Percentiles rank a stretch among this genome's conserved stretches.
These are phyloP conservation scores for Kurtzmaniella natalensis DNA, from an alignment of 1,139 yeast species.

Conservation along the genomic window DNA sequence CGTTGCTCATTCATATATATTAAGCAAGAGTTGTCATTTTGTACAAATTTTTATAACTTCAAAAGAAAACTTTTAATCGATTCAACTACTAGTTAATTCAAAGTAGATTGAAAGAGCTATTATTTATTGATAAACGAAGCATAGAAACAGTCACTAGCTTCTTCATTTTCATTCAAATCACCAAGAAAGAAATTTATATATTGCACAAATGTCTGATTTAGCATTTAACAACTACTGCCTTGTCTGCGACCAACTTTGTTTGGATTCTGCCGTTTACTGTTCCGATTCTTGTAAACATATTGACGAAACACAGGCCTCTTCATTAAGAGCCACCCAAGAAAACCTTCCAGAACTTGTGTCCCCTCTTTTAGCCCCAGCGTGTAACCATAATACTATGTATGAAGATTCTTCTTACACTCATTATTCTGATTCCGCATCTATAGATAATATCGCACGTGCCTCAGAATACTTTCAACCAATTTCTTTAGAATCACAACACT, in stretches of 20 bases:
- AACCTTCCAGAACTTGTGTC: constrained; percentile 21
- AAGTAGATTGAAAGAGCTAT: too few relatives aligned
- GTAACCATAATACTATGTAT: constrained; percentile 7
- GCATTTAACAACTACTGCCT: constrained; percentile 68
- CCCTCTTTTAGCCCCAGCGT: constrained; percentile 35
- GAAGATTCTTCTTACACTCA: constrained; percentile 1
- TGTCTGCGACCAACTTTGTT: constrained; percentile 59
- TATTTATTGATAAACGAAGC: too few relatives aligned
- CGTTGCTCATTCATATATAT: constrained; percentile 3
- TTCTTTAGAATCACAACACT: constrained; percentile 17
- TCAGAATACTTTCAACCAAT: constrained; percentile 18
- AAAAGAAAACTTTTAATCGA: constrained; percentile 1
- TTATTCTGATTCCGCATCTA: neutral
- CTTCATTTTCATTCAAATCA: neutral
- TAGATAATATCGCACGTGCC: neutral
- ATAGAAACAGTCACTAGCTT: too few relatives aligned
- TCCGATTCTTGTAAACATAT: constrained; percentile 49
- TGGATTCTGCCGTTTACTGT: constrained; percentile 52
- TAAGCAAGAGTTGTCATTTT: neutral
- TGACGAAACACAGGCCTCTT: constrained; percentile 32
- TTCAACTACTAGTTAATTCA: too few relatives aligned
- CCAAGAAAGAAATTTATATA: too few relatives aligned
- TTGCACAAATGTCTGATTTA: constrained; percentile 36
- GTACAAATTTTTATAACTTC: constrained; percentile 2
- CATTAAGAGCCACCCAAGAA: constrained; percentile 7